phyloP scores from a whole-genome alignment of 345 rosid species.

The Gossypium longicalyx region DNA sequence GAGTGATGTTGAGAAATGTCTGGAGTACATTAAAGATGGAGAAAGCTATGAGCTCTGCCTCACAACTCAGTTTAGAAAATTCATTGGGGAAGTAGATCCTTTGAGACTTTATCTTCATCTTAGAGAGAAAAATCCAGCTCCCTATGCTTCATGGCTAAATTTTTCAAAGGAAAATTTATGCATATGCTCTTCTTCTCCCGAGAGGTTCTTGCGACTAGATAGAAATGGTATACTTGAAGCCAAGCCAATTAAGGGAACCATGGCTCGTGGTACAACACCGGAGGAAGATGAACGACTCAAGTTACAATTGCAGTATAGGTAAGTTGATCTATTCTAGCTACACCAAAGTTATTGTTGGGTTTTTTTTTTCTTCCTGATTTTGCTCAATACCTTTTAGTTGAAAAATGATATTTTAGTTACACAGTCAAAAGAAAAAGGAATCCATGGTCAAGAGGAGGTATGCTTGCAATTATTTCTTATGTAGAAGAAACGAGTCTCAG shows the following conservation, averaged over 20 bases:
- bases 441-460: neutral
- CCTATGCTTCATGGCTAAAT: constrained; percentile 91
- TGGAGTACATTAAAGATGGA: constrained; percentile 78
- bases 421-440: neutral
- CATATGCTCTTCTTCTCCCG: constrained; percentile 91
- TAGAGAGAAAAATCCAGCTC: constrained; percentile 85
- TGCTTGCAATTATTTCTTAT: neutral
- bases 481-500: neutral
- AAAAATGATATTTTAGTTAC: neutral
- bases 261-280: constrained; percentile 68
- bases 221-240: constrained; percentile 69
- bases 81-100: constrained; percentile 49
- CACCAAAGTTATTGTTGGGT: neutral
- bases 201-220: constrained; percentile 77
- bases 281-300: constrained; percentile 73
- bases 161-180: constrained; percentile 62
- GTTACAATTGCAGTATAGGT: constrained; percentile 70
- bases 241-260: constrained; percentile 89
- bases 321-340: constrained; percentile 11
- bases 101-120: constrained; percentile 78
- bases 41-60: constrained; percentile 98
- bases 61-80: constrained; percentile 66
- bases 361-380: neutral
- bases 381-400: neutral
- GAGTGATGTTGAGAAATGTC: constrained; percentile 60